Conservation (phyloP, 2,329 filamentous ascomycete genomes). For the Basipetospora chlamydospora region DNA sequence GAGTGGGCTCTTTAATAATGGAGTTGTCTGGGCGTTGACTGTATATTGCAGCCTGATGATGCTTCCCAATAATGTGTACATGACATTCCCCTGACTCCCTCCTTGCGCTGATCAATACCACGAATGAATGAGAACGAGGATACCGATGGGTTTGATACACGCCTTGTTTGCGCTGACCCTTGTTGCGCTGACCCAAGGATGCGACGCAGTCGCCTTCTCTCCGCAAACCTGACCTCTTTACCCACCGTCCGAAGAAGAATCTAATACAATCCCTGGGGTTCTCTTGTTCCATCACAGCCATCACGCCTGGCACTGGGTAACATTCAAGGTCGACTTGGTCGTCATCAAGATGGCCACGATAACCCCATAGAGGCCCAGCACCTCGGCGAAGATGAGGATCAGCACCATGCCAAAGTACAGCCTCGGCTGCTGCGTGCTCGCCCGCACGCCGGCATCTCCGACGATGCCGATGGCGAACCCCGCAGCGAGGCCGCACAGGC, state of each 20-base stretch:
- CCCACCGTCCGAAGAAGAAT: no score
- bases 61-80: conserved; percentile 4
- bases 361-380: conserved; percentile 29
- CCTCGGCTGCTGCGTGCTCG: conserved; percentile 30
- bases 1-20: conserved; percentile 61
- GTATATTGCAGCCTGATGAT: neutral
- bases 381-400: conserved; percentile 32
- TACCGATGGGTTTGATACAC: neutral
- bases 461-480: conserved; percentile 32
- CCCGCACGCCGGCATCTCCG: conserved; percentile 30
- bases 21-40: no score
- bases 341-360: conserved; percentile 34
- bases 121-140: neutral
- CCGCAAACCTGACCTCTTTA: no score
- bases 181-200: no score
- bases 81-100: neutral
- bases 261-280: no score
- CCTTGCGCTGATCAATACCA: neutral
- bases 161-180: no score
- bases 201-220: no score
- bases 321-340: conserved; percentile 23
- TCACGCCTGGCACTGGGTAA: conserved; percentile 23
- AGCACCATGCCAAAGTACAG: conserved; percentile 32
- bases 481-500: conserved; percentile 28
- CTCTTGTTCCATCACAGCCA: neutral